Base-by-base conservation (phyloP, 305 asterid species). In the Solanum hybrid region DNA sequence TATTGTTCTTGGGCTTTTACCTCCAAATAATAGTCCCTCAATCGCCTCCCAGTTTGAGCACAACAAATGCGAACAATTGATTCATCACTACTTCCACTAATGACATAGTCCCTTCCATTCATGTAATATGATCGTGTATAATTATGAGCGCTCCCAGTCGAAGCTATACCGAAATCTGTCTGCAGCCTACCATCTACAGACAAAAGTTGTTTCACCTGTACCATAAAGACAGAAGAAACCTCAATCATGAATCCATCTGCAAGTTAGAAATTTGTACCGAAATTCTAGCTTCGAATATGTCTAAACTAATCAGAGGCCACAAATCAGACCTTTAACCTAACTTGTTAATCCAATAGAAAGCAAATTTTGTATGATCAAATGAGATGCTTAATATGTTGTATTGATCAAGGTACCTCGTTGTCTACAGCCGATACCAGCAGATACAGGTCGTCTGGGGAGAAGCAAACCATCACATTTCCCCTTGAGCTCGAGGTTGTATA, bases 381-480 rank as follows among this genome's bases (percentile, higher is more conserved):
- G 40, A 84, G 74, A 75, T 73, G 3, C 57, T 13, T 87, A 37
- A 29, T 87, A 39, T 71, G 39, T 39, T 24, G 84, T 88, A 61
- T 81, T 16, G 71, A 89, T n/a, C 8, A 6, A 24, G 36, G 20
- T 94, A 97, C 98, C 98, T 97, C 98, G 86, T 97, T 97, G 92
- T 97, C 99, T 28, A 97, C 95, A 24, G 97, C 95, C 4, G 98
- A 97, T 14, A 95, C 97, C 40, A 96, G 93, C 33, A 96, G 93
- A 92, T 96, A 97, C 89, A 93, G 98, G 92, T 97, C 99, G 29
- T 96, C 98, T 0, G 96, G 98, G 6, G 99, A 97, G 93, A 97
- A 97, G 86, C 97, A 90, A 86, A 92, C 99, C 99, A 96, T 97
- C 91, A 97, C 99, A 39, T 95, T 97, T 89, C 99, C 99, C 89